Conservation (phyloP, 345 rosid species). For the Eucalyptus curtisii region DNA sequence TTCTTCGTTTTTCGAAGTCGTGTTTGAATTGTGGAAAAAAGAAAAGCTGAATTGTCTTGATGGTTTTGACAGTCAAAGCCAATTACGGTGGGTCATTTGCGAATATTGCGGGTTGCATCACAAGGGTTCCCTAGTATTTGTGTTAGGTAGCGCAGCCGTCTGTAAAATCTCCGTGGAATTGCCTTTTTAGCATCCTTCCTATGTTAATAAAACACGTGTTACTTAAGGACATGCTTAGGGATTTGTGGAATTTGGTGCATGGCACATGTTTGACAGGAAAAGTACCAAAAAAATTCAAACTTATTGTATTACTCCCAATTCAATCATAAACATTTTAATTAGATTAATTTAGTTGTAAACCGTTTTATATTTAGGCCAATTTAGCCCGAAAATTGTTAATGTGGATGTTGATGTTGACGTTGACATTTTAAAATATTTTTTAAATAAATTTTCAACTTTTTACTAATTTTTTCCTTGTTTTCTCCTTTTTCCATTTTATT, state of each 20-base stretch:
- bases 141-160: background rate
- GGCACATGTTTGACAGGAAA: background rate
- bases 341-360: too few species aligned
- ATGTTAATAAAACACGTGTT: background rate
- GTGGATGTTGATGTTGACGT: accelerated
- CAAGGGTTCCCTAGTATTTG: background rate
- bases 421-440: too few species aligned
- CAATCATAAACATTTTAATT: background rate
- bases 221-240: background rate
- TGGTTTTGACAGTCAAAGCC: background rate
- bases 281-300: background rate
- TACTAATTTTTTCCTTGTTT: too few species aligned
- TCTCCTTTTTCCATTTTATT: too few species aligned
- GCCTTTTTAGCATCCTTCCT: background rate
- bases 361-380: too few species aligned
- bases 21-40: background rate
- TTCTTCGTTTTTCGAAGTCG: background rate
- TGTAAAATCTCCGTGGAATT: background rate
- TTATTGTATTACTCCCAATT: accelerated
- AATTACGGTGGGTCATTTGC: background rate
- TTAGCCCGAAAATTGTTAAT: accelerated
- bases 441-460: too few species aligned
- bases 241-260: background rate
- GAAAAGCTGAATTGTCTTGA: background rate
- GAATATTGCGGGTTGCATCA: background rate